Evolutionary conservation across 805 yeast genomes (phyloP), one percentile per base, ranked within the genome.

Genomic region (Wickerhamomyces mucosus): DNA sequence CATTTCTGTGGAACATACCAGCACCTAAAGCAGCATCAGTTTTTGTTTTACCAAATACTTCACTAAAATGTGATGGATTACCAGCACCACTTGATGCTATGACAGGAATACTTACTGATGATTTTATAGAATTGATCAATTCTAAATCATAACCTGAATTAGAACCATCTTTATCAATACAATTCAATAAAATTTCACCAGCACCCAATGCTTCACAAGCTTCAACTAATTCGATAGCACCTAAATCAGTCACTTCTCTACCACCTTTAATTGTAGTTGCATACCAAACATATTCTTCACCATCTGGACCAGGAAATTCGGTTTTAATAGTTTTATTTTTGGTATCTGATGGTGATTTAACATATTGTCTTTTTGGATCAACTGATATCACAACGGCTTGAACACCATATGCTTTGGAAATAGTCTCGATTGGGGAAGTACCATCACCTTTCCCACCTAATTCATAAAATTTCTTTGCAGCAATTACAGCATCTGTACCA

Each of bases 21-120:
- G 99, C 99, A 23, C 98, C 99, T 25, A 92, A 67, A 13, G 98
- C 97, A 26, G 99, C 99, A 59, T 92, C 98, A 2, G 92, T 79
- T 6, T 70, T 65, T 12, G 96, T 86, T 27, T 78, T 65, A 28
- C 63, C 66, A 50, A 92, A 92, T 3, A 84, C 99, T 41, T 92
- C 85, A 40, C 73, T 75, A 53, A 92, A 92, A 59, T 92, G 97
- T 30, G 65, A 69, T 2, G 99, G 98, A 15, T 63, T 72, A 31
- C 99, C 99, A 6, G 99, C 99, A 34, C 99, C 99, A 39, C 94
- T 79, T 6, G 96, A 86, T 1, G 98, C 97, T 55, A 92, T 92
- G 3, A 92, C 96, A 0, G 99, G 99, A 29, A 94, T 80, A 1
- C 63, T 61, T 6, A 85, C 94, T 1, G 81, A 76, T 2, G 62